These are phyloP conservation scores for Balakata baccata DNA, from an alignment of 345 rosid genomes.

Conservation along the genomic window DNA sequence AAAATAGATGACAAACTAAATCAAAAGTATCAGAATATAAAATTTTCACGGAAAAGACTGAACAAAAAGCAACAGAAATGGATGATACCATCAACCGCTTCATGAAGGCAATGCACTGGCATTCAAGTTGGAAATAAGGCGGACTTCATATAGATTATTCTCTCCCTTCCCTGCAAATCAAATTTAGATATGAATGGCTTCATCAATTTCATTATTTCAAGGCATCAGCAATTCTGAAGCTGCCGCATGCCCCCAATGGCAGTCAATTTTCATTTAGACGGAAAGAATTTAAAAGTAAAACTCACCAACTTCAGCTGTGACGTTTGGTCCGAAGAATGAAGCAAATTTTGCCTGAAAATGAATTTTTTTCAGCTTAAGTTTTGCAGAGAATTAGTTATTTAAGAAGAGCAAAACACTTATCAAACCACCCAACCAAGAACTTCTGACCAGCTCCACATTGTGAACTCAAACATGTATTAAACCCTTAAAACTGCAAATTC, in stretches of 20 bases:
- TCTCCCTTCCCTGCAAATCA: constrained; percentile 62
- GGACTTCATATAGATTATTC: constrained; percentile 64
- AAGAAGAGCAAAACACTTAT: not conserved
- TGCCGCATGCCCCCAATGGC: not conserved
- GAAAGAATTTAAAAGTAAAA: not conserved
- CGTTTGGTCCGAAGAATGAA: constrained; percentile 88
- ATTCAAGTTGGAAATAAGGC: constrained; percentile 55
- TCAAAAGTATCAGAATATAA: constrained; percentile 6
- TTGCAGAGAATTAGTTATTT: constrained; percentile 11
- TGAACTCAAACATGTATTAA: not conserved
- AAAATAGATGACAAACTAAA: not conserved
- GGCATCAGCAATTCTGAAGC: not conserved
- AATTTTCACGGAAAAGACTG: not conserved
- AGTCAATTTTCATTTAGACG: not conserved
- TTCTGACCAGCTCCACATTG: not conserved
- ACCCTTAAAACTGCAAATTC: not conserved
- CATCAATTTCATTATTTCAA: not conserved
- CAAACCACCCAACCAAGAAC: not conserved
- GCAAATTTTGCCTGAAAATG: constrained; percentile 71
- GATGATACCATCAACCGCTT: constrained; percentile 12
- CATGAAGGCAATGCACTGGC: constrained; percentile 39
- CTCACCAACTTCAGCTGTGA: constrained; percentile 84
- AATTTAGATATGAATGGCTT: not conserved
- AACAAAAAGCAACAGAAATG: not conserved
- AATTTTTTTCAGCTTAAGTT: constrained; percentile 10